Conservation (phyloP, 1,139 yeast genomes). For the Geotrichum carabidarum region DNA sequence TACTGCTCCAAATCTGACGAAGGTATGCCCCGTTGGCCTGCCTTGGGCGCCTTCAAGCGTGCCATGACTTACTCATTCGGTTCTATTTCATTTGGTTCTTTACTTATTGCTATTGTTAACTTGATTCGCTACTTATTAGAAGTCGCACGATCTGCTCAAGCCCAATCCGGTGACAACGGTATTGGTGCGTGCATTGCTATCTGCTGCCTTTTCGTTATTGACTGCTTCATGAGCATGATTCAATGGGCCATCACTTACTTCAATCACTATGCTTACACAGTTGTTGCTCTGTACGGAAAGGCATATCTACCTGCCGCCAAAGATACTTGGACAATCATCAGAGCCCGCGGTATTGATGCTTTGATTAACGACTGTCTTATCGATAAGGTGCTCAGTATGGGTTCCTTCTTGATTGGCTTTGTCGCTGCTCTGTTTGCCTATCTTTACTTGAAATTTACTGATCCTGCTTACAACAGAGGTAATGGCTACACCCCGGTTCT, state of each 20-base stretch:
- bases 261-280: conserved; percentile 86
- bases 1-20: conserved; percentile 70
- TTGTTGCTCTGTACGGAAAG: conserved; percentile 81
- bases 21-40: conserved; percentile 77
- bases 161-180: conserved; percentile 40
- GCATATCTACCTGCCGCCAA: conserved; percentile 69
- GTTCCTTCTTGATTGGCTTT: conserved; percentile 65
- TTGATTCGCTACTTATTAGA: conserved; percentile 50
- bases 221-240: conserved; percentile 56
- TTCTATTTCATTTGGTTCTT: conserved; percentile 81
- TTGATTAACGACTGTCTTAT: conserved; percentile 79
- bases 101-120: conserved; percentile 73
- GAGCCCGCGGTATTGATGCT: conserved; percentile 80
- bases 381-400: conserved; percentile 68
- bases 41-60: conserved; percentile 73
- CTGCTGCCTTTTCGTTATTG: conserved; percentile 49
- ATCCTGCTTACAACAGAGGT: conserved; percentile 60
- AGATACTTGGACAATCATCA: conserved; percentile 74
- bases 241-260: conserved; percentile 82
- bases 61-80: conserved; percentile 87
- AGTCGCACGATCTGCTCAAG: conserved; percentile 50
- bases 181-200: conserved; percentile 51
- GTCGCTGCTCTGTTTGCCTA: conserved; percentile 64
- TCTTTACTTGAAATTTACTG: conserved; percentile 66
- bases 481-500: conserved; percentile 73